These are phyloP conservation scores for Phytophthora agathidicida DNA, from an alignment of 352 stramenopile species.

Conservation along the genomic window DNA sequence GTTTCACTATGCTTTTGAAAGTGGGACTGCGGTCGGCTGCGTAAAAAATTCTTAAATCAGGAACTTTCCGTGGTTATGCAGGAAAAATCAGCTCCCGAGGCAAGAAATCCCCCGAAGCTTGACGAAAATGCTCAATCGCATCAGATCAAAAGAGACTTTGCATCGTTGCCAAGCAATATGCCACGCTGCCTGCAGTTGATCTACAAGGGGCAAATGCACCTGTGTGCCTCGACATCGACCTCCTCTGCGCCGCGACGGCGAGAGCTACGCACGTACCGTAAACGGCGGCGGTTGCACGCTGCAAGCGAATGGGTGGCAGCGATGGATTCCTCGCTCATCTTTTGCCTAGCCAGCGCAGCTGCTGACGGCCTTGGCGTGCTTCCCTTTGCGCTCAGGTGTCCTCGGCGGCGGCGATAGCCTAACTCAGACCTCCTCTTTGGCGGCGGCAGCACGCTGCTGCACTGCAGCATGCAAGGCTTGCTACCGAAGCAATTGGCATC, in stretches of 20 bases:
- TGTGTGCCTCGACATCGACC: too few relatives aligned
- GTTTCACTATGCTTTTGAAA: slow-evolving; percentile 25
- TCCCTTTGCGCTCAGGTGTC: slow-evolving; percentile 11
- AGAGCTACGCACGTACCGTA: too few relatives aligned
- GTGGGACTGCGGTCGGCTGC: slow-evolving; percentile 24
- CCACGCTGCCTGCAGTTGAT: too few relatives aligned
- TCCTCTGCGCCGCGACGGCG: too few relatives aligned
- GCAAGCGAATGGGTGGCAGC: slow-evolving; percentile 1
- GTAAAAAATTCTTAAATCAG: slow-evolving; percentile 32
- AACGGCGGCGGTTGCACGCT: neutral
- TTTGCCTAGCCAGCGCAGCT: slow-evolving; percentile 21
- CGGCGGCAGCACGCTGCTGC: neutral
- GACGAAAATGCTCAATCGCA: neutral
- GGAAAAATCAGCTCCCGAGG: slow-evolving; percentile 16
- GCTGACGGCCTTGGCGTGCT: slow-evolving; percentile 17
- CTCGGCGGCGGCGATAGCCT: slow-evolving; percentile 19
- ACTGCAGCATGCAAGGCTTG: neutral
- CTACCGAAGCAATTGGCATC: too few relatives aligned
- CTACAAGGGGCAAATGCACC: too few relatives aligned
- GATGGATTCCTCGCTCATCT: slow-evolving; percentile 30
- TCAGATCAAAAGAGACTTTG: too few relatives aligned
- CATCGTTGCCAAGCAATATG: too few relatives aligned
- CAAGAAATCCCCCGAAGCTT: slow-evolving; percentile 5
- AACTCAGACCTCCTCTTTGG: slow-evolving; percentile 14
- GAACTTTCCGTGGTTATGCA: slow-evolving; percentile 16